Evolutionary conservation across 129 eudicot species (phyloP), one percentile per base, ranked within the genome.

Genomic region (Saposhnikovia divaricata): DNA sequence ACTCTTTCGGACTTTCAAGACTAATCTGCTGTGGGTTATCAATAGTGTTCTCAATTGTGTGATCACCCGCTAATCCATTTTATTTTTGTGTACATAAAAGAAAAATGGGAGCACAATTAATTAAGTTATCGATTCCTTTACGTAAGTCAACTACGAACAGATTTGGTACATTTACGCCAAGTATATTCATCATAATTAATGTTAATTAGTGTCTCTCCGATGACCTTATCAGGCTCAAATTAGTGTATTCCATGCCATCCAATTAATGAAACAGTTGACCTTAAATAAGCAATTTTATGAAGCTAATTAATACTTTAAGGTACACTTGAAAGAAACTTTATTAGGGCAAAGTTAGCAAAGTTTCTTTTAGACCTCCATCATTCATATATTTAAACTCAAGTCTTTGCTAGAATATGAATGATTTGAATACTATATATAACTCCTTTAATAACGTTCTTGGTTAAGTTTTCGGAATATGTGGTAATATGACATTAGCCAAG

Each of bases 261-360:
- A 73, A 73, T 43, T 23, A 43, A 47, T 43, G 53, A 23, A 73
- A 73, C 51, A 37, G 53, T 43, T 73, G 77, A 73, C 77, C 53
- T 40, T 2, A 72, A 3, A 40, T 43, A 42, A 73, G 47, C 51
- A 73, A 9, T 73, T 40, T 40, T 37, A 9, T 39, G 10, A 19
- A 39, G 9, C 46, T 70, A 31, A 28, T 3, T 68, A 25, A 51
- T 63, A 6, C 2, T 63, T 37, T 28, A 12, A 34, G 19, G 42
- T 28, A 68, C 44, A 37, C 18, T 27, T 34, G 4, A 31, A 28
- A 68, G 44, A 3, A 40, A 40, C 37, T 34, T 34, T 34, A 34
- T 34, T 34, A 34, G 2, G 43, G 6, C 43, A 40, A 40, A 40
- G 43, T 40, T 40, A 11, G 28, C 5, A 28, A 4, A 10, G 38